A percentile compares a stretch with the other conserved stretches of the same genome.
Evolutionary conservation across 371 early-diverging fungal genomes (phyloP).

Genomic region (Mortierella polycephala): DNA sequence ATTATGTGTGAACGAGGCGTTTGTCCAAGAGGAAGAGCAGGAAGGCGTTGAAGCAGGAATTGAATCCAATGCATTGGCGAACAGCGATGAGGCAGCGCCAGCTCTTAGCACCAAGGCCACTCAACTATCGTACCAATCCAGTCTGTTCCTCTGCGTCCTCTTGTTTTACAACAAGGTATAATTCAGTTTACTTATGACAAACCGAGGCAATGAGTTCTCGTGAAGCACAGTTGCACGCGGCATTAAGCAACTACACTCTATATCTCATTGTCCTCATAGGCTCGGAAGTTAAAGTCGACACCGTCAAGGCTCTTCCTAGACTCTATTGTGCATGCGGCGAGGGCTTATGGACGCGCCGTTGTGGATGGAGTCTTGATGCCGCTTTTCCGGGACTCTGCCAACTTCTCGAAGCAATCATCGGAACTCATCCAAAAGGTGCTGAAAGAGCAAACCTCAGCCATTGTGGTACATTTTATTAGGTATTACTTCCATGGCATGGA

Average conservation of each 20-base stretch:
- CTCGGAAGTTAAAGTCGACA: constrained; percentile 9
- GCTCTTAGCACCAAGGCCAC: background rate
- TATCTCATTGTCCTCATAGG: constrained; percentile 6
- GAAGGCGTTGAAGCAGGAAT: background rate
- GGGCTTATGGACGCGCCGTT: constrained; percentile 34
- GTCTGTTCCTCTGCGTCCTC: constrained; percentile 14
- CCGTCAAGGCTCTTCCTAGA: constrained; percentile 48
- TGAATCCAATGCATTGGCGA: background rate
- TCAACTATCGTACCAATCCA: constrained; percentile 25
- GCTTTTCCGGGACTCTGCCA: background rate
- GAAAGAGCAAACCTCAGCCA: constrained; percentile 33
- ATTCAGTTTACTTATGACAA: background rate
- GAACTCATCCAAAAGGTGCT: constrained; percentile 38
- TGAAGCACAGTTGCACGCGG: background rate
- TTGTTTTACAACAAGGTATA: constrained; percentile 33
- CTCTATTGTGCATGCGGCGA: constrained; percentile 23
- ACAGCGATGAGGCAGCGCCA: background rate
- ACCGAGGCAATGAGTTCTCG: background rate
- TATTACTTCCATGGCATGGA: background rate
- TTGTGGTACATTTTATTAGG: constrained; percentile 36
- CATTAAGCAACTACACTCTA: too few relatives aligned
- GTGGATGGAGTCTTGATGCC: constrained; percentile 34
- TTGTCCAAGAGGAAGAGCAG: constrained; percentile 3
- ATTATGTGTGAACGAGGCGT: constrained; percentile 33
- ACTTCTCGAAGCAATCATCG: constrained; percentile 21